phyloP scores from a whole-genome alignment of 371 early-diverging fungal genomes.

The Rhizomucor miehei region DNA sequence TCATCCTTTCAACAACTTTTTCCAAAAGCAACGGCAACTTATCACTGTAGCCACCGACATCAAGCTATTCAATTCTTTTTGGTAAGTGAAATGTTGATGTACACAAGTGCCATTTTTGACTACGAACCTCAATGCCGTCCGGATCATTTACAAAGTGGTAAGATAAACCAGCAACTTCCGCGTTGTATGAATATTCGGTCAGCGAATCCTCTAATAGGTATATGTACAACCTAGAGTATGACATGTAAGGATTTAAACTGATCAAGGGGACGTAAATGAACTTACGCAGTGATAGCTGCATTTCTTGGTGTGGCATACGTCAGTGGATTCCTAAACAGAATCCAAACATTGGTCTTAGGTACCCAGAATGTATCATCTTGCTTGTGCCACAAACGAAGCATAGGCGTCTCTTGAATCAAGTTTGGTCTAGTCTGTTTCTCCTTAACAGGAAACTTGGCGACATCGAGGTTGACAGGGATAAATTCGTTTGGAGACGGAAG shows the following conservation, averaged over 20 bases:
- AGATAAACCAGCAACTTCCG: conserved; percentile 78
- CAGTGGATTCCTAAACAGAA: conserved; percentile 53
- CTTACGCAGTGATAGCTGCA: conserved; percentile 37
- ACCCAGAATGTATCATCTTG: conserved; percentile 87
- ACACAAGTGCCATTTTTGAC: background rate
- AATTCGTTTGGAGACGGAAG: conserved; percentile 82
- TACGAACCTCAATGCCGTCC: conserved; percentile 56
- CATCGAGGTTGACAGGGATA: conserved; percentile 68
- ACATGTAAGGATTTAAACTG: background rate
- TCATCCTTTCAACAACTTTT: conserved; percentile 71
- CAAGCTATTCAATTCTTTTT: conserved; percentile 25
- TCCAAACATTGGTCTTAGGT: conserved; percentile 65
- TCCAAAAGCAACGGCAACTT: conserved; percentile 70
- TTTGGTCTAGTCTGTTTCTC: conserved; percentile 44
- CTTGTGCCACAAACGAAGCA: conserved; percentile 86
- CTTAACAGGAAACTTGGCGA: conserved; percentile 33
- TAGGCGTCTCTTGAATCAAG: conserved; percentile 63
- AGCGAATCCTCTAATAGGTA: conserved; percentile 74
- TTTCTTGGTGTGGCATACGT: conserved; percentile 54
- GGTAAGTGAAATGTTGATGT: background rate
- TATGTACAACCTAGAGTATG: conserved; percentile 55
- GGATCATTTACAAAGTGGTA: conserved; percentile 62
- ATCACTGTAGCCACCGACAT: conserved; percentile 80
- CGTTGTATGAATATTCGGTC: conserved; percentile 82
- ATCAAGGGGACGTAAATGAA: background rate